Percentiles rank a stretch among this genome's conserved stretches.
Evolutionary conservation across 164 flowering plant species (phyloP).

Genomic region (Paratinospora sagittata): DNA sequence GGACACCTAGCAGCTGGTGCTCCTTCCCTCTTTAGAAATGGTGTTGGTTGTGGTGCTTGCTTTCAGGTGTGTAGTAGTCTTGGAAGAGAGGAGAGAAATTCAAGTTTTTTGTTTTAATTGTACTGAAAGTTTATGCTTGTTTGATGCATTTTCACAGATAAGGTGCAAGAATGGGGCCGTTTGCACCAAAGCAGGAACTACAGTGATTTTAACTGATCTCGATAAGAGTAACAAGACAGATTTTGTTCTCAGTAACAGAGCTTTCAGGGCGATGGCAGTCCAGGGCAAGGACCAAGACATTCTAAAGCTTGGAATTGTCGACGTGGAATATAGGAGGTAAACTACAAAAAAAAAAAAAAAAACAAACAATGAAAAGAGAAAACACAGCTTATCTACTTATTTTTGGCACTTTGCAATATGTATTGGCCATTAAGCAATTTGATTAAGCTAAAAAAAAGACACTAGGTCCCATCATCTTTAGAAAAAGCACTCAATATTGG

Average conservation of each 20-base stretch:
- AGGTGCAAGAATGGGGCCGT: conserved; percentile 61
- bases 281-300: conserved; percentile 40
- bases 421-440: no score
- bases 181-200: conserved; percentile 51
- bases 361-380: no score
- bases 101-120: not conserved
- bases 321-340: conserved; percentile 84
- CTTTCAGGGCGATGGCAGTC: conserved; percentile 65
- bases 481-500: conserved; percentile 3
- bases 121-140: not conserved
- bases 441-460: not conserved
- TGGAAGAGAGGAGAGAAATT: not conserved
- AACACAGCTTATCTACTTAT: not conserved
- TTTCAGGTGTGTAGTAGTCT: conserved; percentile 44
- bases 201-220: conserved; percentile 57
- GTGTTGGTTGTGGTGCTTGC: conserved; percentile 92
- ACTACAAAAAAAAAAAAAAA: not conserved
- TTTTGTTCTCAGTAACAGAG: conserved; percentile 67
- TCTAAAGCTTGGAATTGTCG: conserved; percentile 46
- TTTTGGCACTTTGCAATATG: not conserved
- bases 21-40: conserved; percentile 57
- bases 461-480: not conserved
- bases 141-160: conserved; percentile 33
- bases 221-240: conserved; percentile 51
- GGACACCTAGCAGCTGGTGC: conserved; percentile 69